Evolutionary conservation across 2,329 filamentous ascomycete genomes (phyloP).

Genomic region (Pseudonectria foliicola): DNA sequence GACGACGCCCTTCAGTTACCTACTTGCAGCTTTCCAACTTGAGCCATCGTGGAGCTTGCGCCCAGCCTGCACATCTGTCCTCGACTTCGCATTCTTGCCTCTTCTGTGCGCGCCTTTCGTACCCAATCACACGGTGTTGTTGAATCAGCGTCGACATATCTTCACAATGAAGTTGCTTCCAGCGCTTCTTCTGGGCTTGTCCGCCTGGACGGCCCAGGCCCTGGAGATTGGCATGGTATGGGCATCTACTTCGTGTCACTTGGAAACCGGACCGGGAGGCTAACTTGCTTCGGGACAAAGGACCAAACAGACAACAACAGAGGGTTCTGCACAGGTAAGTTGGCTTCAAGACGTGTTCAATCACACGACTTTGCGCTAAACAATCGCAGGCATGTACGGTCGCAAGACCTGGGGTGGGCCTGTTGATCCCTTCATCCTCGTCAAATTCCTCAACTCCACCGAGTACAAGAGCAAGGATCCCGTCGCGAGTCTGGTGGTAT

Average conservation of each 20-base stretch:
- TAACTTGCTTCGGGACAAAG: slow-evolving; percentile 36
- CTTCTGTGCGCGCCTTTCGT: no score
- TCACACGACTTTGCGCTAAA: slow-evolving; percentile 3
- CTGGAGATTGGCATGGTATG: slow-evolving; percentile 51
- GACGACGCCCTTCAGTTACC: no score
- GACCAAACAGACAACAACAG: slow-evolving; percentile 68
- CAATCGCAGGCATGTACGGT: slow-evolving; percentile 75
- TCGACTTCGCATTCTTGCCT: no score
- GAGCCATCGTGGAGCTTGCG: no score
- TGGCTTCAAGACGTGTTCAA: background rate
- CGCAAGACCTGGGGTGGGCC: slow-evolving; percentile 80
- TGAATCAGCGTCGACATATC: background rate
- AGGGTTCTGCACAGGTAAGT: slow-evolving; percentile 66
- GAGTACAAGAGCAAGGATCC: slow-evolving; percentile 57
- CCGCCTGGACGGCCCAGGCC: slow-evolving; percentile 45
- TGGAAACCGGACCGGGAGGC: slow-evolving; percentile 6
- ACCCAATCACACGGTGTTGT: no score
- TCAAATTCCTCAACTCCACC: slow-evolving; percentile 63
- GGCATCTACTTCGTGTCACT: background rate
- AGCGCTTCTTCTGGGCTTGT: slow-evolving; percentile 47
- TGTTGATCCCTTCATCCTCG: slow-evolving; percentile 80
- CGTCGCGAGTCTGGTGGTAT: slow-evolving; percentile 77
- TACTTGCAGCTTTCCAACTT: no score
- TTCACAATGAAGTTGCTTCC: slow-evolving; percentile 48
- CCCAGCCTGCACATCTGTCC: background rate